These are phyloP conservation scores for Candida tetrigidarum DNA, from an alignment of 1,139 yeast species.

Conservation along the genomic window DNA sequence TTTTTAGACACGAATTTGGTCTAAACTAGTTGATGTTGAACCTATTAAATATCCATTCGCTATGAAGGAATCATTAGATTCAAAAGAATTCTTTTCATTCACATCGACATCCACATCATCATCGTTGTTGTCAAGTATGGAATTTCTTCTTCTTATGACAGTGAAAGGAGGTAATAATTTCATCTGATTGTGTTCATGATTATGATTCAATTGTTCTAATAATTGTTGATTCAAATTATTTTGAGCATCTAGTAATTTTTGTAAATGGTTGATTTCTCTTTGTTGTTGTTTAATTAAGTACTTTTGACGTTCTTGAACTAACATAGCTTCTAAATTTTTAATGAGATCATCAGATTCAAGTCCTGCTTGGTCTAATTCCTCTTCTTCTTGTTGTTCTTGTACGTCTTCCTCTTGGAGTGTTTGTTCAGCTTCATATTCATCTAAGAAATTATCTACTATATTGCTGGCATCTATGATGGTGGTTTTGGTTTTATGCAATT, in stretches of 20 bases:
- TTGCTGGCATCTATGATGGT: background rate
- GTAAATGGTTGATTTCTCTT: constrained; percentile 31
- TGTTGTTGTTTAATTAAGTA: constrained; percentile 31
- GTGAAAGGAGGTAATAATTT: constrained; percentile 13
- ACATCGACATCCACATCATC: no score
- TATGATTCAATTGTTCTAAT: constrained; percentile 2
- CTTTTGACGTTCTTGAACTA: constrained; percentile 30
- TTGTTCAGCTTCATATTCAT: constrained; percentile 1
- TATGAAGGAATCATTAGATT: constrained; percentile 1
- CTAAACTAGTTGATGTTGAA: constrained; percentile 5
- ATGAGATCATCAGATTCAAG: constrained; percentile 8
- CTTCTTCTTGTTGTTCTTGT: constrained; percentile 3
- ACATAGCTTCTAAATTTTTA: constrained; percentile 30
- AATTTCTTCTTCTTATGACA: background rate
- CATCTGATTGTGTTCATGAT: background rate
- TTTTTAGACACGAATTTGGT: background rate
- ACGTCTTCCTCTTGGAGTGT: background rate
- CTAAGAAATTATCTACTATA: constrained; percentile 6
- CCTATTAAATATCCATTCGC: constrained; percentile 1
- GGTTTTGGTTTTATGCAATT: background rate
- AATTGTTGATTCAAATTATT: constrained; percentile 6
- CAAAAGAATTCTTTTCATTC: no score
- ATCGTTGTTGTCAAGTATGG: background rate
- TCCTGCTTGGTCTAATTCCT: constrained; percentile 9
- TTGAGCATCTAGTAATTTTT: constrained; percentile 22